Conservation (phyloP, 192 early-diverging fungal genomes). For the Entomortierella beljakovae region DNA sequence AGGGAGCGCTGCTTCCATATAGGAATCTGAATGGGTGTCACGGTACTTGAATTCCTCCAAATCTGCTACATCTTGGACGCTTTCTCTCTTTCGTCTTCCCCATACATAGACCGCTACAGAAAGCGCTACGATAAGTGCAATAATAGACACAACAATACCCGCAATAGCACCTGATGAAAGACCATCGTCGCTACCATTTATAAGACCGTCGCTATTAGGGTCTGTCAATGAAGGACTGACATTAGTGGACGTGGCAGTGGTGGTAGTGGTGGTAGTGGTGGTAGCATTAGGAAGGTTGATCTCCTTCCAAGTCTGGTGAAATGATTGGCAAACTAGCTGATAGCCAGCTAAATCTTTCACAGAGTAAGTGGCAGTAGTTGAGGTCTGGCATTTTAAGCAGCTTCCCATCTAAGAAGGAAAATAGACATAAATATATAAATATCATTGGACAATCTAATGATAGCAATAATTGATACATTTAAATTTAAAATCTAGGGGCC, state of each 20-base stretch:
- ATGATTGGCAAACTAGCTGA: slow-evolving; percentile 28
- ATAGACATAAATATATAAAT: neutral
- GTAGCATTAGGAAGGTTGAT: slow-evolving; percentile 22
- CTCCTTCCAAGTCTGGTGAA: slow-evolving; percentile 22
- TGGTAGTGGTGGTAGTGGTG: slow-evolving; percentile 7
- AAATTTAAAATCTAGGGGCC: no score
- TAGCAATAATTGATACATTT: no score
- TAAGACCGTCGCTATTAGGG: neutral
- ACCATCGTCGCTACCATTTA: neutral
- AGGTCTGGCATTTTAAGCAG: slow-evolving; percentile 35
- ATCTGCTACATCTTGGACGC: neutral
- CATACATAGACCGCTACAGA: slow-evolving; percentile 43
- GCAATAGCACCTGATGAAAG: slow-evolving; percentile 40
- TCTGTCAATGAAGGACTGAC: neutral
- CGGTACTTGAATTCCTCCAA: slow-evolving; percentile 35
- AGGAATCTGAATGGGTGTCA: slow-evolving; percentile 23
- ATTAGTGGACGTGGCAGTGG: neutral
- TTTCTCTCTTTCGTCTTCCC: slow-evolving; percentile 24
- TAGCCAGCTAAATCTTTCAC: slow-evolving; percentile 10
- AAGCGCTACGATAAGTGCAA: slow-evolving; percentile 40
- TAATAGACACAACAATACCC: slow-evolving; percentile 39
- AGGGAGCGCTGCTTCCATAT: slow-evolving; percentile 29
- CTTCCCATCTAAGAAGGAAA: slow-evolving; percentile 3
- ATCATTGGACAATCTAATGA: neutral
- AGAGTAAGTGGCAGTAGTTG: slow-evolving; percentile 18